Evolutionary conservation across 2,329 filamentous ascomycete species (phyloP), one percentile per base, ranked within the genome.

Genomic region (Fonsecaea erecta): DNA sequence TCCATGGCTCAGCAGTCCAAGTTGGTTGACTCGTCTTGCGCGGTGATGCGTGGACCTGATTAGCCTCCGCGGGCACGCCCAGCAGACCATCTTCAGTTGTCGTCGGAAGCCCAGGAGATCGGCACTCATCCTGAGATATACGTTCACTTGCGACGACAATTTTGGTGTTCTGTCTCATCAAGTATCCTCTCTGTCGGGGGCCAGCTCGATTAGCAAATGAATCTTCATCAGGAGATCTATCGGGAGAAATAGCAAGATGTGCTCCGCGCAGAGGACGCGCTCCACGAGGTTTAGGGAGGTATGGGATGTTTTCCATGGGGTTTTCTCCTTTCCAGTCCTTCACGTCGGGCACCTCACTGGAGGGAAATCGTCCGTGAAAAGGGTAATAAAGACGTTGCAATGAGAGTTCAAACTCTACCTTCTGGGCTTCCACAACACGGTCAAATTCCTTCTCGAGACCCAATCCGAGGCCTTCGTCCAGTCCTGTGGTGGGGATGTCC

Each of bases 111-210:
- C 30, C 65, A 52, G 69, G 67, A 16, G 63, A 68, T 52, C 53
- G 35, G 21, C 57, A 58, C 82, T 82, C 79, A 68, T 90, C 84
- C 70, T 90, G 89, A 77, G 92, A 89, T 63, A 80, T 76, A 52
- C 85, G 84, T 74, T 84, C 88, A 75, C 89, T 96, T n/a, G 95
- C 95, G 56, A 96, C 88, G 57, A 99, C 92, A 60, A 99, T 86
- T 78, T 98, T 98, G 2, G 94, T 98, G 79, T 98, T 99, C 74
- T 99, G 94, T 74, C 95, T 89, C 94, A 98, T 99, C 52, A 98
- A 84, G 75, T 99, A 99, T 63, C 95, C 95, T 82, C 96, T 93
- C 93, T 97, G 90, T 87, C 84, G 84, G 71, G 78, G 82, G 72
- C 80, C 74, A 74, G 77, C 84, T 74, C 81, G 75, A 84, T 92